phyloP scores from a whole-genome alignment of 176 grass and related monocot genomes.

The Musa beccarii region DNA sequence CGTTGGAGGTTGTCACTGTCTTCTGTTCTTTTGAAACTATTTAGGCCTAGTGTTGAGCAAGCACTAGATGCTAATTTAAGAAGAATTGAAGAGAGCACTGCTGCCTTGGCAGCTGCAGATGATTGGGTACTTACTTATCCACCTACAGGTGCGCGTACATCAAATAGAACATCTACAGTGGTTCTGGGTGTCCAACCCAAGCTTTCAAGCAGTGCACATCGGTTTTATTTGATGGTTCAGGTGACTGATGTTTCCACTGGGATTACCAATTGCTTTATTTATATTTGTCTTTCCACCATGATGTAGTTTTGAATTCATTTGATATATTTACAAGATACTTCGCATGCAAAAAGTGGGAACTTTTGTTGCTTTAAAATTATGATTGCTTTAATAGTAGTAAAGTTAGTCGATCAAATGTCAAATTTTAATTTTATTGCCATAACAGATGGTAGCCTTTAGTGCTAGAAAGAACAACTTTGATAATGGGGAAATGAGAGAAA shows the following conservation, averaged over 20 bases:
- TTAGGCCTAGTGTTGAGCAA: slow-evolving; percentile 79
- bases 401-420: not conserved
- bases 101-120: slow-evolving; percentile 79
- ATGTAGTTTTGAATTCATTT: not conserved
- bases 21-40: slow-evolving; percentile 71
- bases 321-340: not conserved
- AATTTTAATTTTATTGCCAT: not conserved
- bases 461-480: too few species aligned
- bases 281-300: too few species aligned
- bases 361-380: not conserved
- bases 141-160: slow-evolving; percentile 36
- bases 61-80: slow-evolving; percentile 82
- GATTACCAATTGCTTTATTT: not conserved
- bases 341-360: not conserved
- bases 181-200: slow-evolving; percentile 60
- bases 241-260: slow-evolving; percentile 23
- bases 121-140: slow-evolving; percentile 78
- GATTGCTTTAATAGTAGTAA: not conserved
- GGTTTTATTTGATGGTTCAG: slow-evolving; percentile 91
- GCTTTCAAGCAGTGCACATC: slow-evolving; percentile 81
- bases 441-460: too few species aligned
- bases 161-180: slow-evolving; percentile 41
- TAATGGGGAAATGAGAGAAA: too few species aligned
- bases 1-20: slow-evolving; percentile 61
- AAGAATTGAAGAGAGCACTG: slow-evolving; percentile 89